A percentile compares a stretch with the other conserved stretches of the same genome.
These are phyloP conservation scores for Yarrowia hollandica DNA, from an alignment of 805 yeast genomes.

Conservation along the genomic window DNA sequence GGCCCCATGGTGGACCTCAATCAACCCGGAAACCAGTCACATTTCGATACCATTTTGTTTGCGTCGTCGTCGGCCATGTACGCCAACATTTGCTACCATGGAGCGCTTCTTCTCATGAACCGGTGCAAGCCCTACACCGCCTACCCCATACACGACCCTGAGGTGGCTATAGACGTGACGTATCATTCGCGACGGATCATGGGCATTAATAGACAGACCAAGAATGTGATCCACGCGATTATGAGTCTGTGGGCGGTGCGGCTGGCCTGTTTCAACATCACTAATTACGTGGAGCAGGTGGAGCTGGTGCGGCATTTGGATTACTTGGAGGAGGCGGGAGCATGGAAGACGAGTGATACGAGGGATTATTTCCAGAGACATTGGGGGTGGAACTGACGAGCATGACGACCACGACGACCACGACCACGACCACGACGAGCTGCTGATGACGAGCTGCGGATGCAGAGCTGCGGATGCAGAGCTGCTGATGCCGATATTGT, in stretches of 20 bases:
- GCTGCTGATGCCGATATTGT: no score
- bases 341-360: slow-evolving; percentile 24
- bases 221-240: slow-evolving; percentile 15
- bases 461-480: no score
- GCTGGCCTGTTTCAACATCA: background rate
- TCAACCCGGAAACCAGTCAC: background rate
- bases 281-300: slow-evolving; percentile 1
- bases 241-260: slow-evolving; percentile 25
- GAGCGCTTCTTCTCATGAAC: background rate
- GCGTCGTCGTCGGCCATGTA: slow-evolving; percentile 13
- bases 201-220: slow-evolving; percentile 8
- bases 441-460: background rate
- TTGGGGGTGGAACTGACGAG: slow-evolving; percentile 15
- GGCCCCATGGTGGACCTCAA: slow-evolving; percentile 3
- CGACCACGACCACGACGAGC: no score
- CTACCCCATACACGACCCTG: slow-evolving; percentile 12
- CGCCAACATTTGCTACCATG: slow-evolving; percentile 22
- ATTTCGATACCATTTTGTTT: slow-evolving; percentile 8
- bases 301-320: slow-evolving; percentile 6
- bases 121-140: slow-evolving; percentile 22
- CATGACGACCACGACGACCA: no score
- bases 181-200: background rate
- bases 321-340: slow-evolving; percentile 7
- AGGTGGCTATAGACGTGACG: background rate
- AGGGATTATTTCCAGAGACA: background rate